Conservation (phyloP, 805 yeast genomes). For the Ogataea minuta region DNA sequence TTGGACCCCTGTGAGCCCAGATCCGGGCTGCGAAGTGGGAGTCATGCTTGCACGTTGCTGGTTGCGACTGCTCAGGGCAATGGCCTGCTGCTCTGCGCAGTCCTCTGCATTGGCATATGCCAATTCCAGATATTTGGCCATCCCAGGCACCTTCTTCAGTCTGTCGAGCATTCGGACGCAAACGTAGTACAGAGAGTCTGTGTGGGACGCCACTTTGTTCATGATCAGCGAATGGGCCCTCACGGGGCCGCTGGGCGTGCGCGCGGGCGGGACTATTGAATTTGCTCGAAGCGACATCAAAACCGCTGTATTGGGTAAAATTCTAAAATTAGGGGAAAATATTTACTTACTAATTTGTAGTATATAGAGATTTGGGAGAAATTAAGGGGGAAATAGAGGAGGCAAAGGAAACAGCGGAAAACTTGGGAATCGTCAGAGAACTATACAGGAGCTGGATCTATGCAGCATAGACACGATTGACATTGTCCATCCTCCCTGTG, state of each 20-base stretch:
- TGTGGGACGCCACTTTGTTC: slow-evolving; percentile 60
- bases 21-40: background rate
- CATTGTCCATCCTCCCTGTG: too few relatives aligned
- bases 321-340: too few relatives aligned
- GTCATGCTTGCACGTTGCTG: slow-evolving; percentile 1
- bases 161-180: slow-evolving; percentile 56
- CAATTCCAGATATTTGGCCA: slow-evolving; percentile 62
- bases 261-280: slow-evolving; percentile 23
- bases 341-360: too few relatives aligned
- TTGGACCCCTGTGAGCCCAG: slow-evolving; percentile 3
- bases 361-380: too few relatives aligned
- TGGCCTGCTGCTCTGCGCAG: slow-evolving; percentile 70
- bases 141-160: slow-evolving; percentile 58
- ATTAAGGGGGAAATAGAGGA: too few relatives aligned
- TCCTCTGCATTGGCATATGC: slow-evolving; percentile 68
- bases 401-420: too few relatives aligned
- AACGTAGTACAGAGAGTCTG: slow-evolving; percentile 69
- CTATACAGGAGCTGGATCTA: too few relatives aligned
- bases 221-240: slow-evolving; percentile 46
- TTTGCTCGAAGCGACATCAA: slow-evolving; percentile 22
- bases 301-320: slow-evolving; percentile 7
- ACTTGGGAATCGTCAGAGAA: too few relatives aligned
- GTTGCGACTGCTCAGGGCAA: slow-evolving; percentile 22
- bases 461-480: too few relatives aligned
- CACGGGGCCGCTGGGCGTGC: slow-evolving; percentile 47